Conservation (phyloP, 78 protist species). For the Dictyostelium brefeldianum region DNA sequence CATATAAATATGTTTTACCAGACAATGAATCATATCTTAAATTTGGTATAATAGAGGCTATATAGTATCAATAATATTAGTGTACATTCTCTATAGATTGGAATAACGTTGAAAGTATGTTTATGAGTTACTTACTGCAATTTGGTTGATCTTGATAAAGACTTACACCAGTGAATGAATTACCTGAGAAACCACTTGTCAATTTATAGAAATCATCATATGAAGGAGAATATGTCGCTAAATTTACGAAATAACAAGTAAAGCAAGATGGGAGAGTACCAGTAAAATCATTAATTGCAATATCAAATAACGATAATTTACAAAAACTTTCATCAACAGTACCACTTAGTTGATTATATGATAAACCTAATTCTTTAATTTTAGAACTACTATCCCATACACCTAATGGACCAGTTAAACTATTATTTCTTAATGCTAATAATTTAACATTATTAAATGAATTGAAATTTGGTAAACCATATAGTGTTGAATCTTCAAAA, state of each 20-base stretch:
- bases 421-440: neutral
- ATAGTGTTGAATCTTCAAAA: neutral
- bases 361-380: neutral
- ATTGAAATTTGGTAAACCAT: neutral
- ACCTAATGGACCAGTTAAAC: neutral
- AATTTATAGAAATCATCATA: neutral
- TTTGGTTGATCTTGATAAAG: neutral
- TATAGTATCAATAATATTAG: neutral
- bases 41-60: slow-evolving; percentile 4
- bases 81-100: too few relatives aligned
- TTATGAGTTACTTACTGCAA: neutral
- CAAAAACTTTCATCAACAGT: neutral
- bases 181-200: neutral
- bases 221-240: neutral
- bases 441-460: neutral
- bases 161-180: neutral
- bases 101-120: too few relatives aligned
- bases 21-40: neutral
- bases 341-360: neutral
- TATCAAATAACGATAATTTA: neutral
- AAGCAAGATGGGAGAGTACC: neutral
- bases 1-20: neutral
- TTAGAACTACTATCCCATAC: neutral
- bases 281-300: neutral
- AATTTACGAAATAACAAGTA: neutral